phyloP scores from a whole-genome alignment of 2,329 filamentous ascomycete genomes.

The Epichloe gansuensis region DNA sequence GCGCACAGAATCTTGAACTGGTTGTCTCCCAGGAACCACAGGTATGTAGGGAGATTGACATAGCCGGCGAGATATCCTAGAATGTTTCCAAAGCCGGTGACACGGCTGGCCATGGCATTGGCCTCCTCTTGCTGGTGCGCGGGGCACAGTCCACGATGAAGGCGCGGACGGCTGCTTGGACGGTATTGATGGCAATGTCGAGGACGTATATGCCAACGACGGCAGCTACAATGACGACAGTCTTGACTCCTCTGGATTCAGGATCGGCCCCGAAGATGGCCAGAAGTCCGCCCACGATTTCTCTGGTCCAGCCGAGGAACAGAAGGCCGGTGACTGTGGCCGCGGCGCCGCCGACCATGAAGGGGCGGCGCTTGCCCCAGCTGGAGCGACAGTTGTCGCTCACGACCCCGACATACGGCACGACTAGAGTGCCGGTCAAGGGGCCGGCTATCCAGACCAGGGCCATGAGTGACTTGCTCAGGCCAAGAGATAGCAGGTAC shows the following conservation, averaged over 20 bases:
- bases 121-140: slow-evolving; percentile 87
- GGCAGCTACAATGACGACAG: slow-evolving; percentile 61
- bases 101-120: slow-evolving; percentile 86
- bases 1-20: slow-evolving; percentile 91
- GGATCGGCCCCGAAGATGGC: slow-evolving; percentile 57
- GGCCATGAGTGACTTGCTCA: slow-evolving; percentile 74
- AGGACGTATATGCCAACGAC: slow-evolving; percentile 81
- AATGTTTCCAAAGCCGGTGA: slow-evolving; percentile 82
- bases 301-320: slow-evolving; percentile 61
- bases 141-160: slow-evolving; percentile 87
- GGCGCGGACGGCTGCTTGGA: slow-evolving; percentile 82
- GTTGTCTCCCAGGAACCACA: slow-evolving; percentile 72
- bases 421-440: slow-evolving; percentile 64
- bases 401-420: slow-evolving; percentile 71
- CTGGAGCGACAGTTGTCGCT: slow-evolving; percentile 64
- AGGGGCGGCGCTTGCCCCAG: slow-evolving; percentile 72
- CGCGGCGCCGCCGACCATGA: slow-evolving; percentile 59
- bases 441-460: slow-evolving; percentile 78
- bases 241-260: slow-evolving; percentile 52
- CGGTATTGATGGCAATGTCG: slow-evolving; percentile 93
- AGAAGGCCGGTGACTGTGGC: slow-evolving; percentile 58
- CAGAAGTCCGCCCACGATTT: slow-evolving; percentile 57
- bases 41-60: slow-evolving; percentile 57
- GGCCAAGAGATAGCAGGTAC: slow-evolving; percentile 65
- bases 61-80: slow-evolving; percentile 82